Evolutionary conservation across 495 filamentous ascomycete species (phyloP).

Genomic region (Aspergillus bridgeri): DNA sequence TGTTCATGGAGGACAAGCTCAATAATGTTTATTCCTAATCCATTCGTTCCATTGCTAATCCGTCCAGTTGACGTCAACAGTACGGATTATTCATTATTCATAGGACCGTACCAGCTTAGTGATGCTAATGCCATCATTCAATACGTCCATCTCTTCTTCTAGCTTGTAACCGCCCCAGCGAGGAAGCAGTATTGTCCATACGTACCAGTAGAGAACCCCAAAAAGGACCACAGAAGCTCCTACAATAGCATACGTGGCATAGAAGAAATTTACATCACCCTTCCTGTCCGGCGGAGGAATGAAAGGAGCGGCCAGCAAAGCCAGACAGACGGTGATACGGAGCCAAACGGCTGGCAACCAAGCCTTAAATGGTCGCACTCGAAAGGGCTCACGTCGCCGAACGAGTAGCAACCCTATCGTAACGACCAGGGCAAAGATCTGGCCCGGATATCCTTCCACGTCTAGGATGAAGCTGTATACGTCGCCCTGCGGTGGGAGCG

Average conservation of each 20-base stretch:
- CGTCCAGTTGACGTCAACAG: background rate
- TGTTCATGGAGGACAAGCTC: background rate
- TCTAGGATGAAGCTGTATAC: constrained; percentile 73
- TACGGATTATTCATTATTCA: background rate
- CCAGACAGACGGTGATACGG: constrained; percentile 31
- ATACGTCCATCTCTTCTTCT: constrained; percentile 53
- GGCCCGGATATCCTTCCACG: constrained; percentile 66
- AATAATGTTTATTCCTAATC: background rate
- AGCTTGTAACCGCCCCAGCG: constrained; percentile 55
- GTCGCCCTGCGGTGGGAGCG: constrained; percentile 59
- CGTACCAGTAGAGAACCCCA: constrained; percentile 65
- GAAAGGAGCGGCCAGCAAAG: constrained; percentile 34
- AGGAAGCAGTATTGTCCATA: constrained; percentile 65
- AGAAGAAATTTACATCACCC: constrained; percentile 58
- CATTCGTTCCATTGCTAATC: background rate
- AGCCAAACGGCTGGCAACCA: constrained; percentile 51
- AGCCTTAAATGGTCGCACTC: constrained; percentile 65
- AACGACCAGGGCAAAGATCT: constrained; percentile 57
- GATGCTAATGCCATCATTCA: constrained; percentile 58
- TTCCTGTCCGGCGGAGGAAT: constrained; percentile 46
- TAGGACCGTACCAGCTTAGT: constrained; percentile 48
- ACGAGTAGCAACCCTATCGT: constrained; percentile 60
- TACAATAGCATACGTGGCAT: constrained; percentile 71
- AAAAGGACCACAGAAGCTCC: constrained; percentile 62
- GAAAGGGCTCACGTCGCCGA: constrained; percentile 55